These are phyloP conservation scores for Apiospora pterosperma DNA, from an alignment of 2,329 filamentous ascomycete genomes.

Conservation along the genomic window DNA sequence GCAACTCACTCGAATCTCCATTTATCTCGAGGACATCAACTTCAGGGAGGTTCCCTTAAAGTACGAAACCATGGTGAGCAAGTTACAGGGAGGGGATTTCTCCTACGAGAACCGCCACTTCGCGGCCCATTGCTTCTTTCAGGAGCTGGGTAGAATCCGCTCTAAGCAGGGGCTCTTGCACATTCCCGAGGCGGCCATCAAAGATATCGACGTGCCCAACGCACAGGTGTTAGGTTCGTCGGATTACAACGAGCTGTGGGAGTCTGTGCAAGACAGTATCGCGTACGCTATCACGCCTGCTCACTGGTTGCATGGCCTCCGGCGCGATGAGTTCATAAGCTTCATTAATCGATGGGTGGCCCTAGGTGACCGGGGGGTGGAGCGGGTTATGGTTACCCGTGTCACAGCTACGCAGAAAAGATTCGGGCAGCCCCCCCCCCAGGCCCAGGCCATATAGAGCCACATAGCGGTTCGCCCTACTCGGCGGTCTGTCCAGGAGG, in stretches of 20 bases:
- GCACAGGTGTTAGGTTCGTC: not conserved
- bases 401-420: not conserved
- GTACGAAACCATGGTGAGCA: not conserved
- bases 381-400: not conserved
- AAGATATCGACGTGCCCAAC: not conserved
- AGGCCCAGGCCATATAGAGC: no score
- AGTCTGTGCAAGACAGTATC: not conserved
- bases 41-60: not conserved
- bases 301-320: not conserved
- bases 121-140: not conserved
- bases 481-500: no score
- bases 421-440: not conserved
- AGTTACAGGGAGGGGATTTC: not conserved
- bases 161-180: not conserved
- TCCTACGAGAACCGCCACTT: not conserved
- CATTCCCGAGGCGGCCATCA: not conserved
- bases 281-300: not conserved
- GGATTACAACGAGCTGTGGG: not conserved
- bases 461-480: no score
- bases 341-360: not conserved
- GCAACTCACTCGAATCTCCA: not conserved
- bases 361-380: not conserved
- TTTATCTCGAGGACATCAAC: not conserved
- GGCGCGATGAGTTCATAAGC: not conserved
- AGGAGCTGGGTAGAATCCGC: not conserved